These are phyloP conservation scores for Microdochium trichocladiopsis DNA, from an alignment of 2,329 filamentous ascomycete genomes.

Conservation along the genomic window DNA sequence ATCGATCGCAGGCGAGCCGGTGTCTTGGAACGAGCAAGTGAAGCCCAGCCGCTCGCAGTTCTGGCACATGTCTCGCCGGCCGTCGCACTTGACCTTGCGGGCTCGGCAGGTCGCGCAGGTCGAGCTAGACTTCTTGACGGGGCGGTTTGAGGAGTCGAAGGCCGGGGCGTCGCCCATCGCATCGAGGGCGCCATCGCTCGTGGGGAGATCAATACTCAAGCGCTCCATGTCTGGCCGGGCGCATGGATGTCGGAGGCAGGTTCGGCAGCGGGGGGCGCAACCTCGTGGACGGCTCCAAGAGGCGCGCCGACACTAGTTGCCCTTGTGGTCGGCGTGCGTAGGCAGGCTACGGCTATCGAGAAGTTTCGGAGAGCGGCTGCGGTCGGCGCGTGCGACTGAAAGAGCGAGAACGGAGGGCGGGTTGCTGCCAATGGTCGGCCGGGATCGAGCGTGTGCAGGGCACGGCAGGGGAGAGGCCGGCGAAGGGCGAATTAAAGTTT, in stretches of 20 bases:
- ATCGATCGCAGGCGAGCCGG: slow-evolving; percentile 23
- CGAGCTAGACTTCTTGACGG: slow-evolving; percentile 21
- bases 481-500: too few species aligned
- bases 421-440: too few species aligned
- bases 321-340: too few species aligned
- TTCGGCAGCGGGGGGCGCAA: neutral
- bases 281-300: neutral
- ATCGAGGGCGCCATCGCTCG: neutral
- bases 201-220: neutral
- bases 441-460: too few species aligned
- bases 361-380: too few species aligned
- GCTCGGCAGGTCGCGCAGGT: slow-evolving; percentile 49
- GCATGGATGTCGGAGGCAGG: neutral
- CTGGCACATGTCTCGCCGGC: slow-evolving; percentile 43
- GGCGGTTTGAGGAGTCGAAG: neutral
- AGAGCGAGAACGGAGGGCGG: too few species aligned
- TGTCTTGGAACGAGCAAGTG: slow-evolving; percentile 48
- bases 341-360: too few species aligned
- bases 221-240: neutral
- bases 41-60: slow-evolving; percentile 54
- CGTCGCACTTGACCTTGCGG: slow-evolving; percentile 53
- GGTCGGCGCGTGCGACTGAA: too few species aligned
- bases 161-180: neutral
- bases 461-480: too few species aligned
- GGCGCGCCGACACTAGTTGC: neutral